These are phyloP conservation scores for Geranium incanum DNA, from an alignment of 441 rosid species.

Conservation along the genomic window DNA sequence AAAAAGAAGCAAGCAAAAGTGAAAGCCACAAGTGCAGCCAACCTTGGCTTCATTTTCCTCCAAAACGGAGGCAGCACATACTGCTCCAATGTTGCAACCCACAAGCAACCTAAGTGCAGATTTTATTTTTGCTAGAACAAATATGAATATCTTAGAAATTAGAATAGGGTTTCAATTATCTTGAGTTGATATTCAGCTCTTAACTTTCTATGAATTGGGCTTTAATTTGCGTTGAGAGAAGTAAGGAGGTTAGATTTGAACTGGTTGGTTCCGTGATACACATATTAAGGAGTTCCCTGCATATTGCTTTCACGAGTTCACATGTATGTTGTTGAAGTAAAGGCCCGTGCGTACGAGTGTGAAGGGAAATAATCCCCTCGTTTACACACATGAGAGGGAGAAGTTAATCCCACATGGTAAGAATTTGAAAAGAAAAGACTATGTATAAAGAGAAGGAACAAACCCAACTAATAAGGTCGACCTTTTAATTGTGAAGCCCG, in stretches of 20 bases:
- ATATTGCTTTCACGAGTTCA: not conserved
- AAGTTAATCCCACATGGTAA: no score
- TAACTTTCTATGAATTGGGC: not conserved
- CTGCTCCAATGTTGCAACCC: not conserved
- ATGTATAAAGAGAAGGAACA: no score
- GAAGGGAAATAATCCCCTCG: no score
- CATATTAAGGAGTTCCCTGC: not conserved
- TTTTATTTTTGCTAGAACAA: not conserved
- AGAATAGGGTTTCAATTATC: not conserved
- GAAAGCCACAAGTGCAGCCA: not conserved
- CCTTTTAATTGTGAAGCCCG: no score
- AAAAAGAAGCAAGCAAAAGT: not conserved
- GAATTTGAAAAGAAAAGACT: no score
- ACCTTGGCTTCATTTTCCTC: not conserved
- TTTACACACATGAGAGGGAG: no score
- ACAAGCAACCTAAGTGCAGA: not conserved
- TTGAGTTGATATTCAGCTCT: not conserved
- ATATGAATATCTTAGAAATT: not conserved
- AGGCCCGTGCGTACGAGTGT: no score
- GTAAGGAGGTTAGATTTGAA: not conserved
- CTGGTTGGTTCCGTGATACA: not conserved
- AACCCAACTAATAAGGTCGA: no score
- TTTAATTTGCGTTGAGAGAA: not conserved
- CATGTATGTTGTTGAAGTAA: not conserved
- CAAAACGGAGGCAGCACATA: not conserved